Percentiles rank a stretch among this genome's conserved stretches.
Conservation (phyloP, 352 stramenopile genomes). For the Heterotrichella gracilis region DNA sequence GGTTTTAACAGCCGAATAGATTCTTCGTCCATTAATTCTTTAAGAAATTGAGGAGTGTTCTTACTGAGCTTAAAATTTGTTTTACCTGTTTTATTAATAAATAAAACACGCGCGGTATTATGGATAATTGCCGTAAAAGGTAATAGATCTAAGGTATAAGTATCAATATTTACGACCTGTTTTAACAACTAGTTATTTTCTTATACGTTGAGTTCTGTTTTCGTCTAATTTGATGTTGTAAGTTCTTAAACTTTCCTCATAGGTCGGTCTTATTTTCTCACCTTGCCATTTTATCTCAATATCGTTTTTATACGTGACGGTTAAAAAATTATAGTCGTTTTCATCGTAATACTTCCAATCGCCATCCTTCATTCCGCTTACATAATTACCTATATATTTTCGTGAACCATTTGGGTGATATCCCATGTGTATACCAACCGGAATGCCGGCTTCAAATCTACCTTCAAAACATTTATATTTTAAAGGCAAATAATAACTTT, state of each 20-base stretch:
- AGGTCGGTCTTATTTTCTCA: neutral
- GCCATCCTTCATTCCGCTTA: neutral
- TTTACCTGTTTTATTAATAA: neutral
- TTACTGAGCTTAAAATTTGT: too few species aligned
- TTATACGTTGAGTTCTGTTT: neutral
- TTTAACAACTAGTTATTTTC: neutral
- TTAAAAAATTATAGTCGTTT: neutral
- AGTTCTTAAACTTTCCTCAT: neutral
- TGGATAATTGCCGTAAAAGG: neutral
- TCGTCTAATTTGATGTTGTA: neutral
- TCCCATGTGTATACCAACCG: neutral
- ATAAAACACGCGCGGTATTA: neutral
- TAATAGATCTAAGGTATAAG: neutral
- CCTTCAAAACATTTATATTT: neutral
- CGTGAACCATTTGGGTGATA: neutral
- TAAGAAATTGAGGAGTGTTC: too few species aligned
- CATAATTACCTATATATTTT: constrained; percentile 4
- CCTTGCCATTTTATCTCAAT: neutral
- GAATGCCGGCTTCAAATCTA: neutral
- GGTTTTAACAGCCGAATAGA: too few species aligned
- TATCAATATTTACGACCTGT: neutral
- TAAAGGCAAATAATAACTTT: neutral
- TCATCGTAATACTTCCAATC: neutral
- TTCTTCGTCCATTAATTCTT: too few species aligned
- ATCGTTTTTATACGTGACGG: neutral